Conservation (phyloP, 2,329 filamentous ascomycete genomes). For the Penicillium psychrosexuale region DNA sequence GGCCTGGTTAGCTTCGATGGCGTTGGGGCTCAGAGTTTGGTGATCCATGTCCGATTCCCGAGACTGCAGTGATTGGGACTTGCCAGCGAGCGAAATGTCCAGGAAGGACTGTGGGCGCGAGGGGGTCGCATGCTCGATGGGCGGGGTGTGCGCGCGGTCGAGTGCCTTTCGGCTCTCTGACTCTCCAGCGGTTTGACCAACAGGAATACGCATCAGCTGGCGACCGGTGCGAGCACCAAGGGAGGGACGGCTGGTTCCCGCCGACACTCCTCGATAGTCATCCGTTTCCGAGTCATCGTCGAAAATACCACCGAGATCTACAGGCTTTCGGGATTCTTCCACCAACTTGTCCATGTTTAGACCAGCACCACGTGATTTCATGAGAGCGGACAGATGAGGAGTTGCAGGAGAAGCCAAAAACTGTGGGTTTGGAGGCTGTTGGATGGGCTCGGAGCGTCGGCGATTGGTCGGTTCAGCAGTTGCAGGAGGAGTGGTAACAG, state of each 20-base stretch:
- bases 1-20: slow-evolving; percentile 69
- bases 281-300: slow-evolving; percentile 41
- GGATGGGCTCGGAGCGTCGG: slow-evolving; percentile 15
- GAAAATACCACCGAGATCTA: slow-evolving; percentile 40
- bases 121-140: slow-evolving; percentile 43
- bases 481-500: slow-evolving; percentile 27
- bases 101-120: slow-evolving; percentile 28
- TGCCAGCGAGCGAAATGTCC: slow-evolving; percentile 47
- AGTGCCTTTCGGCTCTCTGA: slow-evolving; percentile 59
- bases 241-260: slow-evolving; percentile 18
- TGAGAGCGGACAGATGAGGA: slow-evolving; percentile 65
- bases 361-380: slow-evolving; percentile 60
- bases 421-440: slow-evolving; percentile 29
- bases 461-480: slow-evolving; percentile 7
- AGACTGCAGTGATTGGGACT: slow-evolving; percentile 12
- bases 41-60: slow-evolving; percentile 48
- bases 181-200: slow-evolving; percentile 48
- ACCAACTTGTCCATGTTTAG: slow-evolving; percentile 59
- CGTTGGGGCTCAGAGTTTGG: slow-evolving; percentile 65
- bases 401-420: slow-evolving; percentile 58
- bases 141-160: slow-evolving; percentile 39
- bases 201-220: slow-evolving; percentile 57
- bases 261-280: slow-evolving; percentile 21
- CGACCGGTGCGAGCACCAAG: slow-evolving; percentile 31
- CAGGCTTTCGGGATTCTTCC: slow-evolving; percentile 51